Evolutionary conservation across 768 basidiomycete species (phyloP).

Genomic region (Paxillus involutus): DNA sequence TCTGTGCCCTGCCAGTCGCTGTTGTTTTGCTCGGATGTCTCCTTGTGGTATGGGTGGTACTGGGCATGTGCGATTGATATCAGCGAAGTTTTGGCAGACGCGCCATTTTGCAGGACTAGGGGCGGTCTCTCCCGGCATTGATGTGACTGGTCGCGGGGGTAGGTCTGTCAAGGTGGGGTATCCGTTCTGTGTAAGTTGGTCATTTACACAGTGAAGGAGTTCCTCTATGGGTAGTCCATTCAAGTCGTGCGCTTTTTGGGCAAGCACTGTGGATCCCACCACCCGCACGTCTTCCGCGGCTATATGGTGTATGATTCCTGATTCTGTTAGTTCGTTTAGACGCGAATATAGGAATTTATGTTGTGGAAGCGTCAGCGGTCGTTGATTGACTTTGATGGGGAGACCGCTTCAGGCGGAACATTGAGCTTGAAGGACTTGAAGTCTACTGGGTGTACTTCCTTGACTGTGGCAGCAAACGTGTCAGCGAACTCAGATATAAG

Average conservation of each 20-base stretch:
- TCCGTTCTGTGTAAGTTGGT: no score
- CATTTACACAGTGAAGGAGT: conserved; percentile 28
- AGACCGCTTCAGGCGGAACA: background rate
- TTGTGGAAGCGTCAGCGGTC: background rate
- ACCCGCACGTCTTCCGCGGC: no score
- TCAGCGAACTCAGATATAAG: conserved; percentile 23
- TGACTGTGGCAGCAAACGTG: conserved; percentile 39
- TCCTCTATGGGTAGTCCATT: conserved; percentile 33
- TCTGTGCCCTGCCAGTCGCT: no score
- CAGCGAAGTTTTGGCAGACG: no score
- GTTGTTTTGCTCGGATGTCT: conserved; percentile 19
- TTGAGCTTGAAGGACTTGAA: background rate
- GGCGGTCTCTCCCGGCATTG: conserved; percentile 16
- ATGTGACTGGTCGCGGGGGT: background rate
- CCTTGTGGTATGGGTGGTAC: conserved; percentile 22
- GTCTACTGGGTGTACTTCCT: conserved; percentile 34
- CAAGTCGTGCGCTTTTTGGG: conserved; percentile 35
- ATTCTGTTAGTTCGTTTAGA: background rate
- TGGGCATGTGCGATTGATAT: conserved; percentile 8
- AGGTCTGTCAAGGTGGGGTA: background rate
- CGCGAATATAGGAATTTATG: background rate
- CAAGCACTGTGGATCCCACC: conserved; percentile 29
- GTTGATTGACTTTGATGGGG: background rate
- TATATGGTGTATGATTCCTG: background rate
- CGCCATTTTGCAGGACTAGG: no score